phyloP scores from a whole-genome alignment of 1,284 basidiomycete species.

The Golubevia sp. region DNA sequence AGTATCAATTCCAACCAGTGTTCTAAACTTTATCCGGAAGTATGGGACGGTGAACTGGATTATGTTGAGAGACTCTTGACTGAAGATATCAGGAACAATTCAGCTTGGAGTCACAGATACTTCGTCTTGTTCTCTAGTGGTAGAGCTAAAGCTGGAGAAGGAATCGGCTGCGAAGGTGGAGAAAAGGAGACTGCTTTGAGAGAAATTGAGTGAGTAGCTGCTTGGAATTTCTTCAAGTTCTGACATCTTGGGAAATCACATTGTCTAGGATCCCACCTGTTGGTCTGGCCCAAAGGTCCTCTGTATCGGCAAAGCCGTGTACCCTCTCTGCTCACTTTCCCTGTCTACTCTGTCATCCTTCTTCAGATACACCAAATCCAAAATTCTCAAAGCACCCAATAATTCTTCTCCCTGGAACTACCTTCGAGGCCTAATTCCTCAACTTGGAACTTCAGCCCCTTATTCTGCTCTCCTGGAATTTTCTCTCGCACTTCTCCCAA shows the following conservation, averaged over 20 bases:
- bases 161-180: background rate
- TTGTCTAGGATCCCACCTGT: slow-evolving; percentile 58
- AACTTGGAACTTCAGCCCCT: background rate
- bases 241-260: no score
- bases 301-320: slow-evolving; percentile 12
- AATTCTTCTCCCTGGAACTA: slow-evolving; percentile 53
- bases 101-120: slow-evolving; percentile 97
- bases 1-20: no score
- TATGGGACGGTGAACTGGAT: slow-evolving; percentile 78
- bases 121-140: slow-evolving; percentile 73
- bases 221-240: no score
- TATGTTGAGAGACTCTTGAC: slow-evolving; percentile 78
- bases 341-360: background rate
- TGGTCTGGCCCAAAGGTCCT: no score
- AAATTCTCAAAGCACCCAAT: slow-evolving; percentile 30
- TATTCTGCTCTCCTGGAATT: slow-evolving; percentile 1
- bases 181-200: background rate
- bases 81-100: slow-evolving; percentile 89
- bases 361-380: slow-evolving; percentile 22
- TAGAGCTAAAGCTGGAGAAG: background rate
- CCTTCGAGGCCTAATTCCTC: slow-evolving; percentile 23
- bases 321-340: background rate
- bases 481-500: slow-evolving; percentile 16
- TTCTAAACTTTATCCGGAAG: slow-evolving; percentile 54
- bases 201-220: background rate